Evolutionary conservation across 1,139 yeast genomes (phyloP).

Genomic region (Hansenula lynferdii): DNA sequence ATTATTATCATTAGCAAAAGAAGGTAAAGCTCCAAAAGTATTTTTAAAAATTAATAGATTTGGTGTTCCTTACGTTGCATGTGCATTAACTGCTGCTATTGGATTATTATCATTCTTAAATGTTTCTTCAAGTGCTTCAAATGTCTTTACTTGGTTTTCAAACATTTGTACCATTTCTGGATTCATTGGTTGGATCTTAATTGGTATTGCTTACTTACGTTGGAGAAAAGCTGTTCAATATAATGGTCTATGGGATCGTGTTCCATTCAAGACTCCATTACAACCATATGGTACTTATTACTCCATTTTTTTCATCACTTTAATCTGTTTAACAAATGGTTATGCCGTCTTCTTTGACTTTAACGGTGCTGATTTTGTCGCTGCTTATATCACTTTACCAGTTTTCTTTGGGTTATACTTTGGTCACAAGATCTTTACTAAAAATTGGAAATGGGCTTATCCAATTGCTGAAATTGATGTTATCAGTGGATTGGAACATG

Average conservation of each 20-base stretch:
- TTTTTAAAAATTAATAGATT: conserved; percentile 35
- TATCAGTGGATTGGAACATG: conserved; percentile 46
- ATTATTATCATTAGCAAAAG: conserved; percentile 47
- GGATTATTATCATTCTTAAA: conserved; percentile 33
- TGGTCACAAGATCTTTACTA: conserved; percentile 52
- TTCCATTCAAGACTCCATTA: conserved; percentile 32
- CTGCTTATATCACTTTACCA: conserved; percentile 65
- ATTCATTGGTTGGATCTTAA: conserved; percentile 56
- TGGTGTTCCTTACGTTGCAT: conserved; percentile 52
- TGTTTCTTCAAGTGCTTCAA: conserved; percentile 47
- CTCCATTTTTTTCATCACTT: conserved; percentile 43
- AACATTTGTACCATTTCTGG: conserved; percentile 68
- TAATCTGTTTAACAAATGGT: conserved; percentile 51
- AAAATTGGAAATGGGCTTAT: conserved; percentile 32
- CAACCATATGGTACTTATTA: conserved; percentile 60
- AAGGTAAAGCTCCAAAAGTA: conserved; percentile 53
- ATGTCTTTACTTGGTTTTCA: conserved; percentile 63
- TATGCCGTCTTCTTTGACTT: conserved; percentile 66
- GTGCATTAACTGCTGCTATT: conserved; percentile 31
- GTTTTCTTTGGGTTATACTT: conserved; percentile 54
- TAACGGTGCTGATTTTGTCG: conserved; percentile 56
- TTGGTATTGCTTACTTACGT: conserved; percentile 51
- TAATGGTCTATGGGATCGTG: conserved; percentile 38
- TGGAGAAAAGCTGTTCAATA: conserved; percentile 50
- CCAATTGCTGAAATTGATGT: conserved; percentile 50